phyloP scores from a whole-genome alignment of 2,329 filamentous ascomycete species.

The Exutisphaerella laricina region DNA sequence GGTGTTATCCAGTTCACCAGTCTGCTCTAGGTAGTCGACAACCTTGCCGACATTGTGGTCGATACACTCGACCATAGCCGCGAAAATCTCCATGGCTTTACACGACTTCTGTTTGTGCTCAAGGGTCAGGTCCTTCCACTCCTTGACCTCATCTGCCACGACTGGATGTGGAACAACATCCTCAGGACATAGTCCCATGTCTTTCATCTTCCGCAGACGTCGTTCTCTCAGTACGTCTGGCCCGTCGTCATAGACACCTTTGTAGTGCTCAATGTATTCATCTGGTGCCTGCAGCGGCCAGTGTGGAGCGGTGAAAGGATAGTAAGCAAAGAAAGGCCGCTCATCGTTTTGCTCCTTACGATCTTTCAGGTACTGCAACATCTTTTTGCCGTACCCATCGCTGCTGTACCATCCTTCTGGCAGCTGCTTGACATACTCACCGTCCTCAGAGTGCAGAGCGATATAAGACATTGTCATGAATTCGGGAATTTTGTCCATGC shows the following conservation, averaged over 20 bases:
- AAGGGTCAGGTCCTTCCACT: conserved; percentile 45
- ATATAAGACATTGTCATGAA: conserved; percentile 42
- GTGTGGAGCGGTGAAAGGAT: conserved; percentile 58
- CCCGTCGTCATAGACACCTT: conserved; percentile 56
- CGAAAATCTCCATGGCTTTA: conserved; percentile 57
- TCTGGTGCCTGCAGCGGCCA: conserved; percentile 58
- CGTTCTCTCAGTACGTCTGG: conserved; percentile 52
- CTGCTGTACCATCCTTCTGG: conserved; percentile 37
- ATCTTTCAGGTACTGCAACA: conserved; percentile 36
- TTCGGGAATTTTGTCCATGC: conserved; percentile 34
- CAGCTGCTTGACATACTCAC: conserved; percentile 37
- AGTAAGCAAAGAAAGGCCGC: conserved; percentile 54
- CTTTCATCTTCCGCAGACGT: conserved; percentile 51
- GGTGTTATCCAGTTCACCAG: conserved; percentile 58
- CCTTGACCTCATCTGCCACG: conserved; percentile 45
- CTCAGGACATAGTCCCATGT: conserved; percentile 50
- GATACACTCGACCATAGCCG: conserved; percentile 59
- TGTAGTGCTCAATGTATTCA: conserved; percentile 53
- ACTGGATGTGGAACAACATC: conserved; percentile 50
- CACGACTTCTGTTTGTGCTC: conserved; percentile 46
- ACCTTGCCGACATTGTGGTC: conserved; percentile 57
- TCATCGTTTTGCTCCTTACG: conserved; percentile 34
- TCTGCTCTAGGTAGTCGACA: conserved; percentile 50
- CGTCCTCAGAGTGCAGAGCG: conserved; percentile 37
- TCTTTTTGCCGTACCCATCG: conserved; percentile 38